Evolutionary conservation across 768 basidiomycete genomes (phyloP), one percentile per base, ranked within the genome.

Genomic region (Mycena sanguinolenta): DNA sequence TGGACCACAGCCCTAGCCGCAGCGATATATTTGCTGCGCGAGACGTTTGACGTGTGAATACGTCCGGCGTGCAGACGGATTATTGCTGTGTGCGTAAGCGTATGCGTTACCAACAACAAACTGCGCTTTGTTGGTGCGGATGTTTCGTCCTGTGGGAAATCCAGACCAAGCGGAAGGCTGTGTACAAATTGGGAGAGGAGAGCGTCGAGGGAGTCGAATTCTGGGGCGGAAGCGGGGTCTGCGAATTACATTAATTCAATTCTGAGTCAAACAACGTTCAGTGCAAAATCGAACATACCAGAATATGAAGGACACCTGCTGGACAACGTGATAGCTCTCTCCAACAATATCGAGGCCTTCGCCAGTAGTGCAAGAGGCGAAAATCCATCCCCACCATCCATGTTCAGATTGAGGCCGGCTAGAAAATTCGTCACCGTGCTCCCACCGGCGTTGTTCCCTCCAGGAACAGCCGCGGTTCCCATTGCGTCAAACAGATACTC

Each of bases 291-390:
- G 32, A 34, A 52, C 42, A 36, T 61, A 75, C 75, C 67, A 52
- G 67, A 59, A 10, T 65, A 64, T 58, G n/a, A n/a, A n/a, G n/a
- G n/a, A n/a, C n/a, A n/a, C n/a, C 63, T 38, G 32, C 50, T 80
- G 10, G 71, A 61, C 58, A 74, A 63, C 42, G 72, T 42, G 57
- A 67, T 42, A 27, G 77, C 75, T 38, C 83, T 79, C 38, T 83
- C 79, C 6, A 85, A 75, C 1, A 86, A 71, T 6, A 85, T 79
- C 0, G 83, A 74, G 1, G 77, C 77, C 66, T 80, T 80, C 6
- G 79, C 75, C 16, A 77, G 76, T 19, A 78, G 65, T 13, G 81
- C 77, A 36, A 77, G 62, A 4, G 70, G 36, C 0, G 79, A 80
- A 23, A 72, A 75, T 12, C 75, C 77, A 25, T 78, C 78, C n/a